Evolutionary conservation across 192 early-diverging fungal genomes (phyloP).

Genomic region (Mortierella antarctica): DNA sequence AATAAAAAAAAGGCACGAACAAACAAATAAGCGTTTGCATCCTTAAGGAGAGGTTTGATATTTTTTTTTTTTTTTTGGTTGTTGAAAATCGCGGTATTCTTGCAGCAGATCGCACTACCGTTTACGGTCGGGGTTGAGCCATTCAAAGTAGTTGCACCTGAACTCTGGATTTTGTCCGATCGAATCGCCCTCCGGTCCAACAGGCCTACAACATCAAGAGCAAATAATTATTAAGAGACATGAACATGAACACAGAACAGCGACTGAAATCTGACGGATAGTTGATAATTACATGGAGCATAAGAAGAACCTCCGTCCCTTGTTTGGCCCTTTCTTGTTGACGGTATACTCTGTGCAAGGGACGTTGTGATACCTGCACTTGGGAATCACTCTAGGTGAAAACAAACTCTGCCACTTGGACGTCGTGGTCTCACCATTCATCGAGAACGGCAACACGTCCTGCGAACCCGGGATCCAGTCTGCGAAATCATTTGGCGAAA

Average conservation of each 20-base stretch:
- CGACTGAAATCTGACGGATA: background rate
- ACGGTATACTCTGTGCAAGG: constrained; percentile 71
- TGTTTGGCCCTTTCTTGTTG: constrained; percentile 78
- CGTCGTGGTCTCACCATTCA: constrained; percentile 39
- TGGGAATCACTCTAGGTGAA: constrained; percentile 57
- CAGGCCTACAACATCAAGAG: constrained; percentile 14
- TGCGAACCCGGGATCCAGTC: constrained; percentile 43
- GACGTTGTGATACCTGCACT: constrained; percentile 71
- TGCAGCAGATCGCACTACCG: background rate
- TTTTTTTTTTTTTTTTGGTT: background rate
- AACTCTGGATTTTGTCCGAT: constrained; percentile 36
- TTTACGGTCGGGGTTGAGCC: constrained; percentile 35
- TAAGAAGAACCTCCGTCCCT: constrained; percentile 73
- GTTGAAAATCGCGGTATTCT: background rate
- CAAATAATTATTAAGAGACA: background rate
- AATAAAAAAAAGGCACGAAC: too few relatives aligned
- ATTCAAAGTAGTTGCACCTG: constrained; percentile 46
- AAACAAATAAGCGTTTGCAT: background rate
- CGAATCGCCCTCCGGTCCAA: constrained; percentile 34
- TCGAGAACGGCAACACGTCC: constrained; percentile 30
- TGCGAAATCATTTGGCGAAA: constrained; percentile 44
- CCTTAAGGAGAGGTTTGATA: background rate
- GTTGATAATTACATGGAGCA: constrained; percentile 51
- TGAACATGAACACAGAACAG: background rate
- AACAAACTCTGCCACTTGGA: constrained; percentile 72